Base-by-base conservation (phyloP, 1,284 basidiomycete species). In the Leccinum cinnamomeum region DNA sequence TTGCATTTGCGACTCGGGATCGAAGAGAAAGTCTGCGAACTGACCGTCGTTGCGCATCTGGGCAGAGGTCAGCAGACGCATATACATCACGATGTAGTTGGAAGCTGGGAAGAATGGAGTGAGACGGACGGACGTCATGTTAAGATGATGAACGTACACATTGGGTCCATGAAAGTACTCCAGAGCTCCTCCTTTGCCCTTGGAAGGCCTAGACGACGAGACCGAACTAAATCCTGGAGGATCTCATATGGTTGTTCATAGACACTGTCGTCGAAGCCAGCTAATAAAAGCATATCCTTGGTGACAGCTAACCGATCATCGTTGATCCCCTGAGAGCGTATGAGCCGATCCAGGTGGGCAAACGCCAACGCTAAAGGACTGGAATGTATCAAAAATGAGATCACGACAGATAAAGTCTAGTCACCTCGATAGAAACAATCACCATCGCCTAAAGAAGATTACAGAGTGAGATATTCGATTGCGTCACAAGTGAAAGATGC, bases 371-470 rank as follows among this genome's bases (percentile, higher is more conserved):
- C 90, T 90, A 76, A 37, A 75, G 20, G 76, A 68, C 70, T 72
- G 60, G 61, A 63, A 68, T 76, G 78, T 7, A 74, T 79, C 76
- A 73, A 62, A 62, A 62, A 60, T 58, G 14, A 59, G 58, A 56
- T 57, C 39, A 50, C 53, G 56, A 60, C 48, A 11, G 59, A 39
- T 23, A 48, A 56, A 44, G 35, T 16, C 46, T 53, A 73, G 76
- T 79, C 67, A 90, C 90, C 87, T 79, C 90, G 79, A 73, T 91
- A 92, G 73, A 91, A 91, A 70, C 91, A 92, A 74, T 92, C 88
- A 0, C 90, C 91, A 69, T 92, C 91, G 23, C 90, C 90, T 82
- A 74, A 41, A 48, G 20, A 30, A 18, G 56, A 50, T 11, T 18
- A 41, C 18, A 37, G 5, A 35, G n/a, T 70, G 16, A 71, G 62